Percentiles rank a stretch among this genome's conserved stretches.
Evolutionary conservation across 2,329 filamentous ascomycete species (phyloP).

Genomic region (Ceratocystis albifundus): DNA sequence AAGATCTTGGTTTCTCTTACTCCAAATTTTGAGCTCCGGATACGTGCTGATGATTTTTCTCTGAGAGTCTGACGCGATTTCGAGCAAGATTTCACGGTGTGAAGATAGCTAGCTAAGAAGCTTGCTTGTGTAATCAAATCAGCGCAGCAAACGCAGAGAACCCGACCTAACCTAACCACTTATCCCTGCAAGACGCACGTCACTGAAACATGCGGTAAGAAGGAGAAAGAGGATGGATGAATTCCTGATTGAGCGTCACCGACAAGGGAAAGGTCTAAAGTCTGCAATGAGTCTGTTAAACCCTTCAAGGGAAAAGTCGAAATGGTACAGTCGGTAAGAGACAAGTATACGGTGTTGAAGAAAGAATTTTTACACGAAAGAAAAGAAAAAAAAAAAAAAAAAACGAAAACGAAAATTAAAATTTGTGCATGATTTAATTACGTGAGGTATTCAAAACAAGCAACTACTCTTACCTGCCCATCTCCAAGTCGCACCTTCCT

Average conservation of each 20-base stretch:
- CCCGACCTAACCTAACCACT: not conserved
- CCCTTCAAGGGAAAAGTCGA: not conserved
- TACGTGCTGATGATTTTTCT: too few relatives aligned
- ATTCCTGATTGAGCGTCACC: not conserved
- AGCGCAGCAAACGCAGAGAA: not conserved
- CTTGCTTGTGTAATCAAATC: not conserved
- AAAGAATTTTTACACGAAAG: not conserved
- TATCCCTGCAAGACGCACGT: constrained; percentile 6
- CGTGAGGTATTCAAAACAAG: not conserved
- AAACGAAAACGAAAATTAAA: not conserved
- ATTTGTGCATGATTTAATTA: not conserved
- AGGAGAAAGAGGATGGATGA: not conserved
- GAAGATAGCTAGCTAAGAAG: not conserved
- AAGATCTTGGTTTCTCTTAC: not conserved
- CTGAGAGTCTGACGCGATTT: not conserved
- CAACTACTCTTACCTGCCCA: not conserved
- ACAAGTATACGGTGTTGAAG: not conserved
- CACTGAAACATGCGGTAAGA: constrained; percentile 8
- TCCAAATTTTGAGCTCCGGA: not conserved
- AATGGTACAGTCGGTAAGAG: not conserved
- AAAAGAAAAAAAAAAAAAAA: too few relatives aligned
- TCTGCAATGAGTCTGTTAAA: not conserved
- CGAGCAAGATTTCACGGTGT: not conserved
- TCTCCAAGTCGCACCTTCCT: not conserved
- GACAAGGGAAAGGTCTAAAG: not conserved